phyloP scores from a whole-genome alignment of 257 asterid genomes.

The Galeopsis tetrahit region DNA sequence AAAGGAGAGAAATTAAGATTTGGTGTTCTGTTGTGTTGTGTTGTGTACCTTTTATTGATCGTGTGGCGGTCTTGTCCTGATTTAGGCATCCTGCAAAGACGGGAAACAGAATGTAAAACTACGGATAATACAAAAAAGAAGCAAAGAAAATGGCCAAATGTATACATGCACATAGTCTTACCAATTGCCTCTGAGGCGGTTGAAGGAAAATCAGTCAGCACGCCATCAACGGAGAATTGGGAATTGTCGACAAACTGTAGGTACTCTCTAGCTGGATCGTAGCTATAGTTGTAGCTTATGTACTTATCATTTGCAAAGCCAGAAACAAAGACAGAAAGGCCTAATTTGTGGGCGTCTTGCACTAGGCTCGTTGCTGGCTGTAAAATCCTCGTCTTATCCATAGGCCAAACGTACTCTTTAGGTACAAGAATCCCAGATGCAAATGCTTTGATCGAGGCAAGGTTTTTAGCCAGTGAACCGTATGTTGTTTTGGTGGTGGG shows the following conservation, averaged over 20 bases:
- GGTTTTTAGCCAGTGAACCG: slow-evolving; percentile 51
- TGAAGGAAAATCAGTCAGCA: slow-evolving; percentile 77
- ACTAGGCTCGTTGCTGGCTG: slow-evolving; percentile 71
- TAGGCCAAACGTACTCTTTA: slow-evolving; percentile 81
- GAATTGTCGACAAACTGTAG: slow-evolving; percentile 62
- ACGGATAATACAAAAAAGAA: not conserved
- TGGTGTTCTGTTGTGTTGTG: not conserved
- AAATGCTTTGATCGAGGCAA: slow-evolving; percentile 63
- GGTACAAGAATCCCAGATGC: slow-evolving; percentile 87
- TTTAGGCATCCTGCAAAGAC: slow-evolving; percentile 69
- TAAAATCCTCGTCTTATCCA: slow-evolving; percentile 46
- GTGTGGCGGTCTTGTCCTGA: slow-evolving; percentile 56
- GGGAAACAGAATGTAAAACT: slow-evolving; percentile 16
- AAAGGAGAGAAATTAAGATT: not conserved
- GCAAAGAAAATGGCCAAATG: not conserved
- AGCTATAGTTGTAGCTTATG: slow-evolving; percentile 83
- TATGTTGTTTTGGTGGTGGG: slow-evolving; percentile 68
- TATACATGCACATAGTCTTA: slow-evolving; percentile 33
- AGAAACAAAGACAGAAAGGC: slow-evolving; percentile 70
- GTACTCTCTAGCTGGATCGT: slow-evolving; percentile 80
- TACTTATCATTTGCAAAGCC: slow-evolving; percentile 79
- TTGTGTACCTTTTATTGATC: slow-evolving; percentile 54
- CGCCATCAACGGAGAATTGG: slow-evolving; percentile 82
- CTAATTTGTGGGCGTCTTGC: slow-evolving; percentile 76
- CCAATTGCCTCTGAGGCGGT: slow-evolving; percentile 89